Conservation (phyloP, 2,329 filamentous ascomycete genomes). For the Neopestalotiopsis clavispora region DNA sequence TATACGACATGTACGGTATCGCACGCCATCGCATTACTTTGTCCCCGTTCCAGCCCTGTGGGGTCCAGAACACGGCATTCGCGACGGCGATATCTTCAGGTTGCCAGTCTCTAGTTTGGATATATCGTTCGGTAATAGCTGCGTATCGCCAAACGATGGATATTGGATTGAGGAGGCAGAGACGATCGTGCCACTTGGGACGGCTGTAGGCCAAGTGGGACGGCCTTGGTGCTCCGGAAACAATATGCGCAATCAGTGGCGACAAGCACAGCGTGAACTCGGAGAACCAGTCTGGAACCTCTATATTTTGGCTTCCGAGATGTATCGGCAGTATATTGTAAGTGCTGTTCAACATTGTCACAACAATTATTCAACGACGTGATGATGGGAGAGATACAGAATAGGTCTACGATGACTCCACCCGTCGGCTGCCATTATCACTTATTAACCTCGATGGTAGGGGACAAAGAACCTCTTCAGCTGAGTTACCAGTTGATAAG, state of each 20-base stretch:
- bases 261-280: slow-evolving; percentile 17
- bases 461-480: too few relatives aligned
- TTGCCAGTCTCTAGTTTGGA: neutral
- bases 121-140: neutral
- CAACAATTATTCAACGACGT: too few relatives aligned
- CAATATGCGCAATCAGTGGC: slow-evolving; percentile 21
- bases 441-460: too few relatives aligned
- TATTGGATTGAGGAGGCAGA: neutral
- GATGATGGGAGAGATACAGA: too few relatives aligned
- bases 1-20: neutral
- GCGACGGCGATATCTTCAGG: neutral
- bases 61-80: slow-evolving; percentile 4
- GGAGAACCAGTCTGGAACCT: slow-evolving; percentile 8
- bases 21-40: neutral
- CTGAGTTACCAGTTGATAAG: too few relatives aligned
- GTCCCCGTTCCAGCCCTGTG: neutral
- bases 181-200: neutral
- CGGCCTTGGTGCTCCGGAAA: slow-evolving; percentile 12
- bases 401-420: too few relatives aligned
- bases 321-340: neutral
- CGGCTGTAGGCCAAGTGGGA: neutral
- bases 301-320: neutral
- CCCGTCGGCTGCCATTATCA: too few relatives aligned
- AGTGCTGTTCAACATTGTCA: neutral
- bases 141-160: slow-evolving; percentile 4